Evolutionary conservation across 306 rosid species (phyloP).

Genomic region (Carpinus viminea): DNA sequence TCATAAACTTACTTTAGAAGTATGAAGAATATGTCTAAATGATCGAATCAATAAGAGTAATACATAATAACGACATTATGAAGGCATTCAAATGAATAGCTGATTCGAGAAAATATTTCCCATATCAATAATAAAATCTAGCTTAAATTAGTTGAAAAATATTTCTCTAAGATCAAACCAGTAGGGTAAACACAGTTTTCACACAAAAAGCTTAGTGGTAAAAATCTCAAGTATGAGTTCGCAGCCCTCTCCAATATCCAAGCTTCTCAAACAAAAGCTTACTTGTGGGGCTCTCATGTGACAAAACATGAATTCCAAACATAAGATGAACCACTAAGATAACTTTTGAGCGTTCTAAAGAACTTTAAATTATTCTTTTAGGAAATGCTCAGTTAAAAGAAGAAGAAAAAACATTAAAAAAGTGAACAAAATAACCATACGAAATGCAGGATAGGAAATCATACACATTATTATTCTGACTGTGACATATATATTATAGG

Average conservation of each 20-base stretch:
- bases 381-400: not conserved
- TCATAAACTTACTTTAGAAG: constrained; percentile 3
- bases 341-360: not conserved
- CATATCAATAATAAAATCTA: not conserved
- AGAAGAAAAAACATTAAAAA: not conserved
- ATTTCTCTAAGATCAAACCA: not conserved
- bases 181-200: not conserved
- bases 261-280: not conserved
- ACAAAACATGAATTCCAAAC: not conserved
- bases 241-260: not conserved
- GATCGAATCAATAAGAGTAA: not conserved
- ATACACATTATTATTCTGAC: not conserved
- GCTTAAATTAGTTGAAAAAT: not conserved
- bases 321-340: not conserved
- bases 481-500: not conserved
- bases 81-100: not conserved
- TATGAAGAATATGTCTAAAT: not conserved
- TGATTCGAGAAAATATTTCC: not conserved
- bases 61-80: not conserved
- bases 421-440: not conserved
- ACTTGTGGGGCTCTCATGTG: not conserved
- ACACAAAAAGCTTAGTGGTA: not conserved
- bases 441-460: not conserved
- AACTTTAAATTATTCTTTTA: not conserved
- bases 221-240: not conserved